These are phyloP conservation scores for Xylaria sp. DNA, from an alignment of 2,329 filamentous ascomycete genomes.

Conservation along the genomic window DNA sequence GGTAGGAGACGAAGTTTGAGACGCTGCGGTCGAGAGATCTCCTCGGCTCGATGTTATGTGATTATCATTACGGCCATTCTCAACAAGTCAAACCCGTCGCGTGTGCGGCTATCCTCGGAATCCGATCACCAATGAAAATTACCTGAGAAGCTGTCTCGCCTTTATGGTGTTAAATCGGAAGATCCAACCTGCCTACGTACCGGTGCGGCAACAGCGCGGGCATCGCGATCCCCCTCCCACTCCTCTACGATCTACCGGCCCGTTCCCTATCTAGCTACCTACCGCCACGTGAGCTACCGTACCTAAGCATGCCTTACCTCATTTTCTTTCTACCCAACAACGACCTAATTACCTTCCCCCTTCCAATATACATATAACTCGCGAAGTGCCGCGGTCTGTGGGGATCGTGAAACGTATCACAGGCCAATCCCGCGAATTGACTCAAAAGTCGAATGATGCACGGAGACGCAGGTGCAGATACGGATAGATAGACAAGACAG, in stretches of 20 bases:
- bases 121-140: background rate
- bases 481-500: too few species aligned
- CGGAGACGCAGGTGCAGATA: conserved; percentile 1
- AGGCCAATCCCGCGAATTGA: background rate
- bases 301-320: too few species aligned
- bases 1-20: too few species aligned
- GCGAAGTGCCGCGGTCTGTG: conserved; percentile 27
- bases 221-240: background rate
- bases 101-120: conserved; percentile 23
- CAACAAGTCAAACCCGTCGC: background rate
- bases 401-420: conserved; percentile 28
- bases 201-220: background rate
- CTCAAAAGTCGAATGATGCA: conserved; percentile 6
- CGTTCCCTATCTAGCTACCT: too few species aligned
- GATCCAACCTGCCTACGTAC: background rate
- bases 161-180: background rate
- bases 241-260: background rate
- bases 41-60: conserved; percentile 16
- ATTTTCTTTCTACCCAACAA: conserved; percentile 11
- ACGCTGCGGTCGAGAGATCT: conserved; percentile 18
- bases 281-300: too few species aligned
- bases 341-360: conserved; percentile 7
- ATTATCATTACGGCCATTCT: conserved; percentile 21
- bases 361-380: conserved; percentile 19
- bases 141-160: background rate